These are phyloP conservation scores for Dalechampia spathulata DNA, from an alignment of 441 rosid species.

Conservation along the genomic window DNA sequence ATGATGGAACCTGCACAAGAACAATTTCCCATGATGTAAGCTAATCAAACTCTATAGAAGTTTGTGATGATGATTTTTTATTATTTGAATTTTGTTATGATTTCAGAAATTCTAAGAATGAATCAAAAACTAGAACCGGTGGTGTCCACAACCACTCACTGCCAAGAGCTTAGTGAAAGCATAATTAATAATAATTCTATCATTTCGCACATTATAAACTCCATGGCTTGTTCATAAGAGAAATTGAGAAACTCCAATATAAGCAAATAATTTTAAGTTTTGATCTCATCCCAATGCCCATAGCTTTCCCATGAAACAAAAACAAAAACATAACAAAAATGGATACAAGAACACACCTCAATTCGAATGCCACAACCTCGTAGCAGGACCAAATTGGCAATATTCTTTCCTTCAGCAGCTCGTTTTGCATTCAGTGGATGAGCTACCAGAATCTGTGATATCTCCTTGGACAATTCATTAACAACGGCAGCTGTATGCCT, in stretches of 20 bases:
- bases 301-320: neutral
- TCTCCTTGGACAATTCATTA: conserved; percentile 77
- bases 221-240: neutral
- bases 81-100: neutral
- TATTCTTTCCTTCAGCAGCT: conserved; percentile 65
- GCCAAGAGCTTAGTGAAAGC: neutral
- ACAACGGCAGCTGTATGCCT: conserved; percentile 74
- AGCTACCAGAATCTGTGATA: conserved; percentile 58
- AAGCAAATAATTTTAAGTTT: neutral
- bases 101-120: neutral
- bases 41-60: neutral
- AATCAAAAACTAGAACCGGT: neutral
- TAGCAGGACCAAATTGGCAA: conserved; percentile 82
- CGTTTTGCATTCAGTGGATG: conserved; percentile 75
- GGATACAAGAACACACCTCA: conserved; percentile 41
- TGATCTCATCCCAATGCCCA: neutral
- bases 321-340: conserved; percentile 2
- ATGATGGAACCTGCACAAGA: conserved; percentile 58
- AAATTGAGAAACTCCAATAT: too few relatives aligned
- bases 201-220: neutral
- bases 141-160: neutral
- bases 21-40: neutral
- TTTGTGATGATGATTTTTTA: neutral
- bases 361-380: conserved; percentile 95
- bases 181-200: neutral